Percentiles rank a stretch among this genome's conserved stretches.
These are phyloP conservation scores for Blastocystis sp. DNA, from an alignment of 352 stramenopile species.

Conservation along the genomic window DNA sequence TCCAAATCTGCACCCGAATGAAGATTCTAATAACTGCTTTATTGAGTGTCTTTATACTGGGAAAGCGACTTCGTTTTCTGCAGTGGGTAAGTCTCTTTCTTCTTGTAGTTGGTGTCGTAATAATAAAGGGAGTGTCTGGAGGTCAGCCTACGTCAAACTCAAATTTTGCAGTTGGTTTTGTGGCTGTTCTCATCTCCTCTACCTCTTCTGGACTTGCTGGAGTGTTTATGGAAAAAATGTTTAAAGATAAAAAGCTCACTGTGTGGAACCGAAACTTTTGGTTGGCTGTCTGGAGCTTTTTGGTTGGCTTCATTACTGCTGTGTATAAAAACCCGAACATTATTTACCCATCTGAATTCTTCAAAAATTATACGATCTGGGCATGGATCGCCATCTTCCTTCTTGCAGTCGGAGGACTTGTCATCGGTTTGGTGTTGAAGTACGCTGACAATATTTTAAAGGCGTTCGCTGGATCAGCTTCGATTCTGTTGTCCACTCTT, in stretches of 20 bases:
- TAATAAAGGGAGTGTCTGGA: constrained; percentile 66
- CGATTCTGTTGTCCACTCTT: constrained; percentile 75
- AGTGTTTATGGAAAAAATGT: constrained; percentile 84
- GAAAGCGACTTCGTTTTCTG: constrained; percentile 67
- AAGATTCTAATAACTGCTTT: constrained; percentile 82
- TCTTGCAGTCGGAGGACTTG: constrained; percentile 75
- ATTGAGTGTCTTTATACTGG: constrained; percentile 76
- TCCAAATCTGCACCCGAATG: constrained; percentile 79
- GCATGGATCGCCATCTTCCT: constrained; percentile 70
- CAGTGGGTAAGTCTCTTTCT: constrained; percentile 75
- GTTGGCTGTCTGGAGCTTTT: constrained; percentile 75
- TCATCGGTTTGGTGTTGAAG: constrained; percentile 82
- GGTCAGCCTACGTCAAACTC: constrained; percentile 50
- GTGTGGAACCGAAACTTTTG: constrained; percentile 82
- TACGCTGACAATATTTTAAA: constrained; percentile 88
- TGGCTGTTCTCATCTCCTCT: constrained; percentile 72
- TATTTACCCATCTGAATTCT: constrained; percentile 70
- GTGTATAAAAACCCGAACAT: constrained; percentile 68
- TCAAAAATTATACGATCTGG: constrained; percentile 71
- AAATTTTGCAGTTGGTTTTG: constrained; percentile 68
- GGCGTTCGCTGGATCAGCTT: constrained; percentile 79
- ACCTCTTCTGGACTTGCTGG: constrained; percentile 75
- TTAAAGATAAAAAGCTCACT: constrained; percentile 72
- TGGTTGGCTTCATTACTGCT: constrained; percentile 71
- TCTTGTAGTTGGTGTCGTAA: constrained; percentile 72